Conservation (phyloP, 2,329 filamentous ascomycete species). For the Fusarium sp. region DNA sequence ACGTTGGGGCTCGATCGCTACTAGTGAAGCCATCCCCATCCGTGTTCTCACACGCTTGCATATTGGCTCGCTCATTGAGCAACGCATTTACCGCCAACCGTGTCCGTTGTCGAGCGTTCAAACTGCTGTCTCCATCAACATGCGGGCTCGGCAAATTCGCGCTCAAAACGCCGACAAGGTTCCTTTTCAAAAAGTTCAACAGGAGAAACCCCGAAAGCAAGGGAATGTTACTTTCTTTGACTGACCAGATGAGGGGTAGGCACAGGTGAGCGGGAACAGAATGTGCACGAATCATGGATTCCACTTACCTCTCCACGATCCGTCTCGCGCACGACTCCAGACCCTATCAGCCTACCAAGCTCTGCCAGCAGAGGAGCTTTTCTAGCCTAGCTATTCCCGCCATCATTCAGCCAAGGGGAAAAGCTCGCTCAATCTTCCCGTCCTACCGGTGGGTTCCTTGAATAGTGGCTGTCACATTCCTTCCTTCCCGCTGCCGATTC, state of each 20-base stretch:
- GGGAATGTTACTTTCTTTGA: background rate
- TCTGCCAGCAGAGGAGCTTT: conserved; percentile 6
- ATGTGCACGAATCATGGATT: conserved; percentile 11
- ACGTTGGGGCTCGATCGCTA: conserved; percentile 14
- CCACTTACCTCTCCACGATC: background rate
- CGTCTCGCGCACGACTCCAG: conserved; percentile 15
- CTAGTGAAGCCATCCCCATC: conserved; percentile 16
- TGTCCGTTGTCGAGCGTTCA: conserved; percentile 1
- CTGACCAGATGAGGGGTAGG: background rate
- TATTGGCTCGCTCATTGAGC: background rate
- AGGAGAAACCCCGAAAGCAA: background rate
- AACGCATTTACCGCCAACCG: background rate
- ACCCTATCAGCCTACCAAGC: conserved; percentile 14
- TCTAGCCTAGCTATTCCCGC: conserved; percentile 19
- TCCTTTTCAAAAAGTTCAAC: background rate
- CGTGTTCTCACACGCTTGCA: background rate
- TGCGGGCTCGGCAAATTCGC: background rate
- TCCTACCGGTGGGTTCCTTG: conserved; percentile 34
- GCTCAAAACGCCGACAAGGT: background rate
- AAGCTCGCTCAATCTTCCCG: conserved; percentile 29
- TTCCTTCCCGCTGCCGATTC: conserved; percentile 19
- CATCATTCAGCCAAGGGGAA: conserved; percentile 19
- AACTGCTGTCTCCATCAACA: background rate
- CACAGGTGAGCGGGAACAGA: background rate
- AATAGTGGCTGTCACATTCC: conserved; percentile 43